Base-by-base conservation (phyloP, 2,329 filamentous ascomycete species). In the Podosphaera fusca region DNA sequence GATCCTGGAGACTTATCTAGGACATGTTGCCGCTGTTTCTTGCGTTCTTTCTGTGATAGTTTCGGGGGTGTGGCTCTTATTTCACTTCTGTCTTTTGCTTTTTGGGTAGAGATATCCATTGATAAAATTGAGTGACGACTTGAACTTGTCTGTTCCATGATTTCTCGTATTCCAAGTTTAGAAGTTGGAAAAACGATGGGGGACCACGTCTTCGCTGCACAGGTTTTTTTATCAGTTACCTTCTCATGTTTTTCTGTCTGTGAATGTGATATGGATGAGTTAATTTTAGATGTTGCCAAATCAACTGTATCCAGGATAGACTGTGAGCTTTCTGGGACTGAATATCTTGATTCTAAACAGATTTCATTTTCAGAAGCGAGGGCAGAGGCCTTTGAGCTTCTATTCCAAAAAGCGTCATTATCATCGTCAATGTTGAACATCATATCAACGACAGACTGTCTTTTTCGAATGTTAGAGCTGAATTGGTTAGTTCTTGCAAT, bases 341-440 rank as follows among this genome's bases (percentile, higher is more conserved):
- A 33, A 9, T 53, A 21, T 10, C 36, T 53, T 12, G 14, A 6
- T 12, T n/a, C 12, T 21, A n/a, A 35, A 49, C 3, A 29, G n/a
- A 4, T 12, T 10, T 49, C 10, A 33, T 12, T 21, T 9, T n/a
- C 34, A 38, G 50, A 53, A 8, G 9, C 31, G 7, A n/a, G 8
- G 30, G 30, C 46, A 30, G 14, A n/a, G 42, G 60, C 60, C 31
- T 42, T 59, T 33, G 60, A 57, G 55, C 57, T 62, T 40, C 49
- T 49, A 47, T 55, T 52, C 12, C 54, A 38, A 8, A 62, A 57
- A 12, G 58, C 46, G 30, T 65, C 46, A 21, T 66, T 64, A 35
- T 67, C 67, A 29, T 94, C 88, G 58, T 95, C 90, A 88, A 95
- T 95, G 61, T 87, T 81, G 66, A 95, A 95, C 68, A 95, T 94